Evolutionary conservation across 768 basidiomycete species (phyloP), one percentile per base, ranked within the genome.

Genomic region (Pulveroboletus sp.): DNA sequence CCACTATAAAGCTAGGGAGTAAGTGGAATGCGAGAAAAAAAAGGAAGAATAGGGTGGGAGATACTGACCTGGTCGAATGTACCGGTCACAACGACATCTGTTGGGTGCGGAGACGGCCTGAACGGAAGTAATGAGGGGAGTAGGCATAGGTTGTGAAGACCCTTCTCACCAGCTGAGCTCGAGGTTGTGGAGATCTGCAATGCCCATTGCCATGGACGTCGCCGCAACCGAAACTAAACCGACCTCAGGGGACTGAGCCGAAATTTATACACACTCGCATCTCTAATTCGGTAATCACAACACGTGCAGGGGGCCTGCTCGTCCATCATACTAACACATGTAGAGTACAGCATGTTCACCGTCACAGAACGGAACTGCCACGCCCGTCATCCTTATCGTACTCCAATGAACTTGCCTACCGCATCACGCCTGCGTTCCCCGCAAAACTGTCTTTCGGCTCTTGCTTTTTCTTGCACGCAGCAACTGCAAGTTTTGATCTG

Each of bases 1-100:
- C 85, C 85, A 88, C 85, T 86, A 5, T 15, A 26, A 21, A 26
- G 8, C 18, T 18, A 8, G 10, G 18, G 24, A 17, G 33, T 60
- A 36, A 63, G 57, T 24, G 18, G 27, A 14, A 27, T 33, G 31
- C 15, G 21, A 21, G 21, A 24, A 46, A 37, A 33, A n/a, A 32
- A 24, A 43, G 9, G 13, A 8, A 5, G 46, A 39, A 40, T 4
- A 56, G 7, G 49, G 49, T 40, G 24, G n/a, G 30, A 41, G 17
- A 42, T 27, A 54, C 81, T 56, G 63, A 87, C 88, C 68, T 84
- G 70, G 74, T 91, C 88, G 64, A 90, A 91, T 28, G 83, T 78
- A 33, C 89, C 89, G 18, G 86, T 88, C 49, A 84, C 78, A 61
- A 87, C 76, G 54, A 89, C 86, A 42, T 72, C 66, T 42, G 61